A percentile compares a stretch with the other conserved stretches of the same genome.
Evolutionary conservation across 495 filamentous ascomycete genomes (phyloP).

Genomic region (Podospora didyma): DNA sequence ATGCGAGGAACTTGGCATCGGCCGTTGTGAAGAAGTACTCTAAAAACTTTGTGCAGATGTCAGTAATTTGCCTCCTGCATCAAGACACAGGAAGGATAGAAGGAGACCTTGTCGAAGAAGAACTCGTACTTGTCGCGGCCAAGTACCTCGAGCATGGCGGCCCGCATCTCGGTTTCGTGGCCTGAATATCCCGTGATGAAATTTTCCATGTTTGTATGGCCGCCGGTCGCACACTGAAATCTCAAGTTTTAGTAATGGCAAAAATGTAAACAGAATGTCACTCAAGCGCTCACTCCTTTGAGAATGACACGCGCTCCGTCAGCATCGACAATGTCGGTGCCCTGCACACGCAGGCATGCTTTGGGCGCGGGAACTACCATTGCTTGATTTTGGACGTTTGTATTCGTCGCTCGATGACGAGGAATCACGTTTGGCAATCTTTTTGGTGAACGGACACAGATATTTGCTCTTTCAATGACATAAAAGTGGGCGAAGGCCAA

Average conservation of each 20-base stretch:
- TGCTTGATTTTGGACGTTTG: background rate
- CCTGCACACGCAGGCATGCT: constrained; percentile 38
- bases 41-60: constrained; percentile 50
- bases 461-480: background rate
- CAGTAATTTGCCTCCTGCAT: too few species aligned
- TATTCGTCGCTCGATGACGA: too few species aligned
- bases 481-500: too few species aligned
- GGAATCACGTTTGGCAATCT: background rate
- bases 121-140: constrained; percentile 45
- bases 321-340: constrained; percentile 42
- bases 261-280: background rate
- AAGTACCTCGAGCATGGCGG: constrained; percentile 51
- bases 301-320: constrained; percentile 45
- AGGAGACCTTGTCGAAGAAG: constrained; percentile 40
- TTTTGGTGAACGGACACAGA: too few species aligned
- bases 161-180: constrained; percentile 54
- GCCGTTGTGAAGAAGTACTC: constrained; percentile 61
- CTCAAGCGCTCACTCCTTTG: constrained; percentile 31
- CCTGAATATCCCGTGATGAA: constrained; percentile 66
- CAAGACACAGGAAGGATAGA: background rate
- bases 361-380: constrained; percentile 18
- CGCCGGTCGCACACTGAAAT: constrained; percentile 23
- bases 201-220: constrained; percentile 56
- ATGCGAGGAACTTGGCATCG: constrained; percentile 59
- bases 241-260: background rate